Conservation (phyloP, 352 stramenopile species). For the Pythium utonaiense region DNA sequence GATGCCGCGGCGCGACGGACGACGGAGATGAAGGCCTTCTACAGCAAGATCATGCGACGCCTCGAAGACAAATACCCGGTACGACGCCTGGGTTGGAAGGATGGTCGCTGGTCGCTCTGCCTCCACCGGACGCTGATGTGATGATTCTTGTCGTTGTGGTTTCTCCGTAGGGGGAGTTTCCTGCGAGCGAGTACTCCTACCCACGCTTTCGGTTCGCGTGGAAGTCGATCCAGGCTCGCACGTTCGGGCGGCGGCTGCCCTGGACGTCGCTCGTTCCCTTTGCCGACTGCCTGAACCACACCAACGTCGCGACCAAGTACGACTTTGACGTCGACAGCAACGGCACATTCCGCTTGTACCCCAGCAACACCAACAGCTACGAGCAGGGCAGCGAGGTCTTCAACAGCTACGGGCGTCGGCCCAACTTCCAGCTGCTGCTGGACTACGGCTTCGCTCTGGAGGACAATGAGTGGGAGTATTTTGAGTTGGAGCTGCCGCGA, state of each 20-base stretch:
- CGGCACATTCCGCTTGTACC: slow-evolving; percentile 63
- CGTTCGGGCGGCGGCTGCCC: slow-evolving; percentile 86
- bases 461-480: slow-evolving; percentile 87
- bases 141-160: too few species aligned
- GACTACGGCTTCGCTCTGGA: slow-evolving; percentile 91
- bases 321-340: slow-evolving; percentile 63
- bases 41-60: slow-evolving; percentile 42
- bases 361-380: slow-evolving; percentile 57
- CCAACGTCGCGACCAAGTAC: slow-evolving; percentile 89
- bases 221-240: slow-evolving; percentile 89
- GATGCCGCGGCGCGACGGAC: slow-evolving; percentile 45
- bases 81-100: too few species aligned
- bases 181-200: slow-evolving; percentile 47
- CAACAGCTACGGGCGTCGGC: slow-evolving; percentile 88
- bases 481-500: slow-evolving; percentile 58
- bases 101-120: too few species aligned
- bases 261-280: slow-evolving; percentile 91
- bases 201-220: slow-evolving; percentile 80
- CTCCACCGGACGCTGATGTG: too few species aligned
- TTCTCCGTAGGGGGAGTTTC: slow-evolving; percentile 50
- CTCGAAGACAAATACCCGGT: slow-evolving; percentile 53
- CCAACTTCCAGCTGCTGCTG: slow-evolving; percentile 87
- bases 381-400: slow-evolving; percentile 73
- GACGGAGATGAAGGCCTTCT: slow-evolving; percentile 55
- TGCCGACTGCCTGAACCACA: slow-evolving; percentile 91